phyloP scores from a whole-genome alignment of 2,329 filamentous ascomycete species.

The Fusarium sp. region DNA sequence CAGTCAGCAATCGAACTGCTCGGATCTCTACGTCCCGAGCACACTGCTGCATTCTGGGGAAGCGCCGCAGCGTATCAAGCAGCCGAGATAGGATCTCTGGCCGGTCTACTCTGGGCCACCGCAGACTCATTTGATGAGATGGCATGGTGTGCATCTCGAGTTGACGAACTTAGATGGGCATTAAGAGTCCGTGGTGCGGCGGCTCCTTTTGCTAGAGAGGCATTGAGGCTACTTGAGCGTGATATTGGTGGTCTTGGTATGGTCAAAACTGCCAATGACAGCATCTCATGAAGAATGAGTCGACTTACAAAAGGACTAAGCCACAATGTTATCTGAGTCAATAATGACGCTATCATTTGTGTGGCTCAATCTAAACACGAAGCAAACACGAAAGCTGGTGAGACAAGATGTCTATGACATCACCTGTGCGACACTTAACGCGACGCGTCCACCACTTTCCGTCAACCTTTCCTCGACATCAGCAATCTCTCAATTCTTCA shows the following conservation, averaged over 20 bases:
- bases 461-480: background rate
- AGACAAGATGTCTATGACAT: slow-evolving; percentile 41
- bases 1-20: slow-evolving; percentile 56
- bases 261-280: slow-evolving; percentile 38
- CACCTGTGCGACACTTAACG: slow-evolving; percentile 34
- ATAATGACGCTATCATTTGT: slow-evolving; percentile 1
- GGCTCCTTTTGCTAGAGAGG: slow-evolving; percentile 54
- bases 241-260: slow-evolving; percentile 47
- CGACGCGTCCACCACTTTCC: slow-evolving; percentile 22
- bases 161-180: slow-evolving; percentile 57
- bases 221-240: slow-evolving; percentile 54
- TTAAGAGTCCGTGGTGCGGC: slow-evolving; percentile 55
- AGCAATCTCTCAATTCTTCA: background rate
- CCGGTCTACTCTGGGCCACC: slow-evolving; percentile 56
- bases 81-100: slow-evolving; percentile 56
- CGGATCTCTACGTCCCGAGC: slow-evolving; percentile 57
- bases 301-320: background rate
- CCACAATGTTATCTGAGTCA: background rate
- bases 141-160: slow-evolving; percentile 53
- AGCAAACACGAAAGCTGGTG: slow-evolving; percentile 15
- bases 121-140: slow-evolving; percentile 54
- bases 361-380: slow-evolving; percentile 26
- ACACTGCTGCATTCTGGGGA: slow-evolving; percentile 60
- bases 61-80: slow-evolving; percentile 58
- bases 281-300: slow-evolving; percentile 9